Evolutionary conservation across 257 asterid species (phyloP).

Genomic region (Ocimum tenuiflorum): DNA sequence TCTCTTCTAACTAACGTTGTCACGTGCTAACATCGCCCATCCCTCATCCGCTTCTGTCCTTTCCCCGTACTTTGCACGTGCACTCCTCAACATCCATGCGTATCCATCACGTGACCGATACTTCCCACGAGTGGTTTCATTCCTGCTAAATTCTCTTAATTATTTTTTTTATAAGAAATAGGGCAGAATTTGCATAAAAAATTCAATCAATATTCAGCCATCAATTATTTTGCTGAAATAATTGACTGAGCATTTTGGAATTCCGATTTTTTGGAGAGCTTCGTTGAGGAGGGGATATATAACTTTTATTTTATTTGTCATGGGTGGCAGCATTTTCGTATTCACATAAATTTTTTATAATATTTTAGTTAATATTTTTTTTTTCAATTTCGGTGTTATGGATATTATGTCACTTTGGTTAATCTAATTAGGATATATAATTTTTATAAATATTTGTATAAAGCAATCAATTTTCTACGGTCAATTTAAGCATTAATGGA

Average conservation of each 20-base stretch:
- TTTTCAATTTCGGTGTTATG: no score
- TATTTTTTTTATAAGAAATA: not conserved
- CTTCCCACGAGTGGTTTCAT: constrained; percentile 9
- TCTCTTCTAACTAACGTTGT: not conserved
- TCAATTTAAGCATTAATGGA: no score
- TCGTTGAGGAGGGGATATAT: not conserved
- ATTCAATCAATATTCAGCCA: no score
- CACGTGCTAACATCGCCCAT: constrained; percentile 33
- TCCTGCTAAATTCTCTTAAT: not conserved
- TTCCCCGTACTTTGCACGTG: constrained; percentile 46
- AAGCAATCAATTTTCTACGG: no score
- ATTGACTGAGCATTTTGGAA: not conserved
- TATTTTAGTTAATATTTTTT: no score
- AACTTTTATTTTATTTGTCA: no score
- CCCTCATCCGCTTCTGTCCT: constrained; percentile 37
- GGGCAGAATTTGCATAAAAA: not conserved
- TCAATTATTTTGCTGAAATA: not conserved
- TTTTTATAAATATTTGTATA: no score
- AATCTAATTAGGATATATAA: no score
- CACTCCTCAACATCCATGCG: not conserved
- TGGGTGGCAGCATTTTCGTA: no score
- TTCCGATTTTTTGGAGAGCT: not conserved
- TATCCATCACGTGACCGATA: constrained; percentile 29
- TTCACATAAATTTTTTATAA: no score
- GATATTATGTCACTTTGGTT: no score